A percentile compares a stretch with the other conserved stretches of the same genome.
These are phyloP conservation scores for Herpotrichia juniperi DNA, from an alignment of 2,329 filamentous ascomycete species.

Conservation along the genomic window DNA sequence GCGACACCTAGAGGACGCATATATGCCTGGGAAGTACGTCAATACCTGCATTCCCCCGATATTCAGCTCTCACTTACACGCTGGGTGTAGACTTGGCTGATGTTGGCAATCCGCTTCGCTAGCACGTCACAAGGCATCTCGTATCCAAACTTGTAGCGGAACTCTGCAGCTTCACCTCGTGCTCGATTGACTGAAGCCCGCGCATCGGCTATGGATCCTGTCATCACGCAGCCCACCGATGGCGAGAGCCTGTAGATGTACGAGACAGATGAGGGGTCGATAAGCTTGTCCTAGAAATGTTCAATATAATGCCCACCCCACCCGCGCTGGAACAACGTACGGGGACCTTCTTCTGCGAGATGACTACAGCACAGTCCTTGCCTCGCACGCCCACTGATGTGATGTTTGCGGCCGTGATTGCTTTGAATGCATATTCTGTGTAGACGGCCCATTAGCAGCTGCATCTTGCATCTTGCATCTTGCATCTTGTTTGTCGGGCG, in stretches of 20 bases:
- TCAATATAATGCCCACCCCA: constrained; percentile 16
- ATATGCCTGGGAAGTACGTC: constrained; percentile 70
- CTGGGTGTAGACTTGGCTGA: constrained; percentile 99
- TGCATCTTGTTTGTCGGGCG: no score
- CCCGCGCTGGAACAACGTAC: constrained; percentile 62
- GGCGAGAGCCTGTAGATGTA: constrained; percentile 98
- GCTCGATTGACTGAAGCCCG: constrained; percentile 91
- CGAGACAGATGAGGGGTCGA: constrained; percentile 94
- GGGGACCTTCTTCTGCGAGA: constrained; percentile 99
- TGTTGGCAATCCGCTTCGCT: constrained; percentile 96
- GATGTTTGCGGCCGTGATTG: constrained; percentile 98
- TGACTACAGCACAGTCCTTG: constrained; percentile 94
- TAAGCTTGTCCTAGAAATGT: constrained; percentile 84
- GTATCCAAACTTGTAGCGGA: constrained; percentile 98
- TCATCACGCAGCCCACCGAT: constrained; percentile 97
- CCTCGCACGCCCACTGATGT: constrained; percentile 95
- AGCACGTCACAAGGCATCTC: constrained; percentile 99
- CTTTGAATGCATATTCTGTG: constrained; percentile 99
- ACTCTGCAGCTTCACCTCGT: constrained; percentile 94
- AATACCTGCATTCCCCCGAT: constrained; percentile 22
- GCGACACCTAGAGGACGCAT: constrained; percentile 98
- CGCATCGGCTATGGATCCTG: constrained; percentile 96
- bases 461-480: not conserved
- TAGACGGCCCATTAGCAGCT: not conserved
- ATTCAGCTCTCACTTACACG: constrained; percentile 64